Conservation (phyloP, 2,329 filamentous ascomycete genomes). For the Claviceps capensis region DNA sequence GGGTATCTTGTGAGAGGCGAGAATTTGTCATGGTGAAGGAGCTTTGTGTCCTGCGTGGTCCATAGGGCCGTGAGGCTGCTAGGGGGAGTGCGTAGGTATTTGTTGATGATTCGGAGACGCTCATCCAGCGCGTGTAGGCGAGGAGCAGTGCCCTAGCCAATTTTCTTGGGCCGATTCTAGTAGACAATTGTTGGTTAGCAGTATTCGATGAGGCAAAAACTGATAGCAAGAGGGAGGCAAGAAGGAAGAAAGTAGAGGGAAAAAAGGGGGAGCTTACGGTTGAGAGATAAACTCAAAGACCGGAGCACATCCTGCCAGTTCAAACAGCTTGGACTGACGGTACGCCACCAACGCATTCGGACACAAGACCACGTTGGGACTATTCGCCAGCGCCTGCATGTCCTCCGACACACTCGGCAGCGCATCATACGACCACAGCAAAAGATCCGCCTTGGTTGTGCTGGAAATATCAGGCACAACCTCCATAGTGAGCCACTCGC, state of each 20-base stretch:
- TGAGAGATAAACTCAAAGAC: slow-evolving; percentile 1
- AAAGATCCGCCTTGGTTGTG: slow-evolving; percentile 12
- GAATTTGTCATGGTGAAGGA: background rate
- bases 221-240: background rate
- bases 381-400: background rate
- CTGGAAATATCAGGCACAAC: slow-evolving; percentile 9
- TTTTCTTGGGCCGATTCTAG: background rate
- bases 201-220: background rate
- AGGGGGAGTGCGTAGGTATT: background rate
- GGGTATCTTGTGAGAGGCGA: background rate
- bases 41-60: background rate
- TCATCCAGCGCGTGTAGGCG: slow-evolving; percentile 1
- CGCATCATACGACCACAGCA: slow-evolving; percentile 9
- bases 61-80: background rate
- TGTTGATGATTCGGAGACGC: background rate
- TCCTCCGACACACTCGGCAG: background rate
- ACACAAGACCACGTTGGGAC: background rate
- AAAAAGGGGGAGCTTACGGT: background rate
- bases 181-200: background rate
- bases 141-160: background rate
- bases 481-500: slow-evolving; percentile 20
- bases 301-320: background rate
- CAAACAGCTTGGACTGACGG: slow-evolving; percentile 1
- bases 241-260: too few species aligned
- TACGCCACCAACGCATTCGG: background rate